phyloP scores from a whole-genome alignment of 2,329 filamentous ascomycete genomes.

The Alternaria incomplexa region DNA sequence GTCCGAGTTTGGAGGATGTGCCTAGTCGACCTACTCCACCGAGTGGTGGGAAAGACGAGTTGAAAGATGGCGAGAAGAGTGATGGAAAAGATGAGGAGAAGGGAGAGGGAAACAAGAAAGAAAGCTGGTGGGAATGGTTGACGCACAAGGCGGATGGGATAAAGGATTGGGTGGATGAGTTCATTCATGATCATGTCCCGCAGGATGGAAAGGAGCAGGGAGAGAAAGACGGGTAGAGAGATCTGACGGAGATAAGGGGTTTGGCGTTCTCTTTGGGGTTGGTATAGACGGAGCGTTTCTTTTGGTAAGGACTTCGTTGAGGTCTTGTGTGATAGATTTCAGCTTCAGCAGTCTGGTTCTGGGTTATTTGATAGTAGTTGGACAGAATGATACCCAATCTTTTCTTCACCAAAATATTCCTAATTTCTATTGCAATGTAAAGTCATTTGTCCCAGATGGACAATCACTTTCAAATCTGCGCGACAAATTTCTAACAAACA shows the following conservation, averaged over 20 bases:
- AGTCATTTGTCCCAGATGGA: no score
- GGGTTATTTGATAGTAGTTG: background rate
- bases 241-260: no score
- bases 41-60: conserved; percentile 8
- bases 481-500: no score
- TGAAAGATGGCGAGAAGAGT: background rate
- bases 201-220: background rate
- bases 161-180: conserved; percentile 45
- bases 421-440: no score
- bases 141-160: conserved; percentile 44
- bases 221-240: background rate
- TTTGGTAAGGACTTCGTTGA: background rate
- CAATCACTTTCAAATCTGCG: no score
- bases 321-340: background rate
- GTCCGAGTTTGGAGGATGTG: conserved; percentile 8
- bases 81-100: background rate
- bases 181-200: conserved; percentile 39
- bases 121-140: conserved; percentile 47
- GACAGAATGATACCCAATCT: background rate
- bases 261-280: background rate
- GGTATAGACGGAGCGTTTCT: background rate
- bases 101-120: background rate
- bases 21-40: conserved; percentile 9
- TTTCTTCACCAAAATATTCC: background rate
- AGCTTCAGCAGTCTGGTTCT: background rate